A percentile compares a stretch with the other conserved stretches of the same genome.
phyloP scores from a whole-genome alignment of 495 filamentous ascomycete genomes.

The Durotheca rogersii region DNA sequence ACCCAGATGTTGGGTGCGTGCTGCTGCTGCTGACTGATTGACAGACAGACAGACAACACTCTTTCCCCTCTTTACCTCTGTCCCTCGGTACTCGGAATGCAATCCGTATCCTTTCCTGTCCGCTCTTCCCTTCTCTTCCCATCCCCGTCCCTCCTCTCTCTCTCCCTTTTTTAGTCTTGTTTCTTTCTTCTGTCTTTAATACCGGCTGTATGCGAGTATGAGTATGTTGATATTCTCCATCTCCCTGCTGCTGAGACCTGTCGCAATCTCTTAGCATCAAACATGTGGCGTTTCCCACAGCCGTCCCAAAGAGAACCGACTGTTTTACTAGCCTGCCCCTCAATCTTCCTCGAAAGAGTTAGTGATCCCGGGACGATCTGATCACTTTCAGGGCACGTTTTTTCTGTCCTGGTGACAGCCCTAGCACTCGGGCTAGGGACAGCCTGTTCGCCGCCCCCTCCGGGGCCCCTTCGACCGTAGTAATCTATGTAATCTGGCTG shows the following conservation, averaged over 20 bases:
- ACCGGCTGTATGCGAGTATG: too few species aligned
- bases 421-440: conserved; percentile 24
- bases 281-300: conserved; percentile 23
- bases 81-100: too few species aligned
- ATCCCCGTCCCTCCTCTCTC: not conserved
- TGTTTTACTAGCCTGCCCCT: conserved; percentile 22
- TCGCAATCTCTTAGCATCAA: conserved; percentile 21
- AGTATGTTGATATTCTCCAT: too few species aligned
- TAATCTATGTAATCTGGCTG: conserved; percentile 28
- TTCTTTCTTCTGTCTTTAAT: too few species aligned
- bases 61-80: too few species aligned
- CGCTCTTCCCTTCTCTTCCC: not conserved
- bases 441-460: not conserved
- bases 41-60: too few species aligned
- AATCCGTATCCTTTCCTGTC: conserved; percentile 10
- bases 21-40: conserved; percentile 17
- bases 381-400: conserved; percentile 31
- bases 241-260: too few species aligned
- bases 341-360: conserved; percentile 31
- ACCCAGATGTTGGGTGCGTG: conserved; percentile 25
- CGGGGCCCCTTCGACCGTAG: conserved; percentile 13
- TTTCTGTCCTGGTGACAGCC: conserved; percentile 30
- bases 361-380: conserved; percentile 31
- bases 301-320: conserved; percentile 17
- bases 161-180: too few species aligned